phyloP scores from a whole-genome alignment of 805 yeast genomes.

The Yueomyces sinensis region DNA sequence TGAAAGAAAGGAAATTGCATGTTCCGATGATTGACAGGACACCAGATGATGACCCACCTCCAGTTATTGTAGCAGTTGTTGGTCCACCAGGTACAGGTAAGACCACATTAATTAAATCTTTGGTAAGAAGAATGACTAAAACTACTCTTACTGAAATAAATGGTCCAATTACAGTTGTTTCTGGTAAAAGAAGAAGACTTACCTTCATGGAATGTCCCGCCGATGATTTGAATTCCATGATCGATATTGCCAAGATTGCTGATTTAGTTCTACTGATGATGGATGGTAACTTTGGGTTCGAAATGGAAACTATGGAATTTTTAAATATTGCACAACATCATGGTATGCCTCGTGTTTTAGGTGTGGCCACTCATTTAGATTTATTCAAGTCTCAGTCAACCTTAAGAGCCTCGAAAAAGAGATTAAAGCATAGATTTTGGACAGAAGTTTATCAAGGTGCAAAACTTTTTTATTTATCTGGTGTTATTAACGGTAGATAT shows the following conservation, averaged over 20 bases:
- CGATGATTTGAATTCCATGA: conserved; percentile 89
- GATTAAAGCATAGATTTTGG: conserved; percentile 92
- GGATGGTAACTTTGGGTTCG: conserved; percentile 96
- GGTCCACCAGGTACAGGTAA: conserved; percentile 99
- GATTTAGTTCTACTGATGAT: conserved; percentile 80
- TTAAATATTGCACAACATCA: conserved; percentile 92
- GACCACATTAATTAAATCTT: conserved; percentile 79
- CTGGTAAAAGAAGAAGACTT: conserved; percentile 85
- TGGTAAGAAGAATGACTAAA: conserved; percentile 78
- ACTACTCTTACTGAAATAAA: conserved; percentile 74
- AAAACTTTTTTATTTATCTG: conserved; percentile 82
- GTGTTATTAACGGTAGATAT: conserved; percentile 93
- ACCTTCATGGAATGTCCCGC: conserved; percentile 82
- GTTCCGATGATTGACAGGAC: conserved; percentile 97
- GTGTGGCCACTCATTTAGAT: conserved; percentile 92
- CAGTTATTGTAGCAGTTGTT: conserved; percentile 88
- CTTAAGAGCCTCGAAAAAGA: conserved; percentile 79
- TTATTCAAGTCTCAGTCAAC: conserved; percentile 83
- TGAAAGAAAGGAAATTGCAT: conserved; percentile 70
- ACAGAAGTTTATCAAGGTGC: conserved; percentile 99
- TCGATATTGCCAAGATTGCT: conserved; percentile 90
- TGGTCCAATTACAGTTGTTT: conserved; percentile 94
- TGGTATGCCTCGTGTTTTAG: conserved; percentile 96
- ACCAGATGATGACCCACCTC: conserved; percentile 96
- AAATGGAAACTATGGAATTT: conserved; percentile 99